These are phyloP conservation scores for Pseudonectria foliicola DNA, from an alignment of 2,329 filamentous ascomycete species.

Conservation along the genomic window DNA sequence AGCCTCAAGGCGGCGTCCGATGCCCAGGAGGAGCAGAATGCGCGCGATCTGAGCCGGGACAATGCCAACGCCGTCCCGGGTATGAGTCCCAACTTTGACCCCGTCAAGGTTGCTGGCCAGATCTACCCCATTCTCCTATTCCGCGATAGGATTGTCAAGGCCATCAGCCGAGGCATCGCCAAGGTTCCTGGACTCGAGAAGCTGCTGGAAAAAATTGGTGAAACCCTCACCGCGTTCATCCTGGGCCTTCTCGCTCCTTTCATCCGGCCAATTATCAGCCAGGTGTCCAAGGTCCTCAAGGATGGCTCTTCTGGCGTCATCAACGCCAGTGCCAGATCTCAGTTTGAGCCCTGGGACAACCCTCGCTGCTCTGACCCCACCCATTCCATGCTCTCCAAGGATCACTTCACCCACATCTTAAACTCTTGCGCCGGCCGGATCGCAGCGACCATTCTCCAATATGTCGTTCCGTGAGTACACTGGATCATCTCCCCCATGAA, in stretches of 20 bases:
- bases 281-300: constrained; percentile 78
- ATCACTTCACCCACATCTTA: constrained; percentile 74
- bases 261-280: constrained; percentile 82
- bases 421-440: constrained; percentile 72
- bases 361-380: constrained; percentile 69
- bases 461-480: constrained; percentile 63
- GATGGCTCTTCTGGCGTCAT: constrained; percentile 70
- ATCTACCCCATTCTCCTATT: constrained; percentile 96
- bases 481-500: background rate
- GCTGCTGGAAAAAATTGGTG: constrained; percentile 88
- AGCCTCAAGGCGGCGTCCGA: constrained; percentile 54
- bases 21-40: constrained; percentile 56
- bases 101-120: constrained; percentile 65
- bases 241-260: constrained; percentile 87
- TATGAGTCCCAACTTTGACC: constrained; percentile 70
- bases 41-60: constrained; percentile 29
- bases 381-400: constrained; percentile 76
- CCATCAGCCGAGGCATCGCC: constrained; percentile 76
- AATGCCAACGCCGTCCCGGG: constrained; percentile 60
- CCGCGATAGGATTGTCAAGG: constrained; percentile 85
- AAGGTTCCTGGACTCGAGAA: constrained; percentile 88
- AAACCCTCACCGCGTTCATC: constrained; percentile 87
- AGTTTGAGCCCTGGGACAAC: constrained; percentile 76
- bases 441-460: constrained; percentile 71
- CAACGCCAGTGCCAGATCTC: constrained; percentile 61